These are phyloP conservation scores for Atkinsonella texensis DNA, from an alignment of 2,329 filamentous ascomycete species.

Conservation along the genomic window DNA sequence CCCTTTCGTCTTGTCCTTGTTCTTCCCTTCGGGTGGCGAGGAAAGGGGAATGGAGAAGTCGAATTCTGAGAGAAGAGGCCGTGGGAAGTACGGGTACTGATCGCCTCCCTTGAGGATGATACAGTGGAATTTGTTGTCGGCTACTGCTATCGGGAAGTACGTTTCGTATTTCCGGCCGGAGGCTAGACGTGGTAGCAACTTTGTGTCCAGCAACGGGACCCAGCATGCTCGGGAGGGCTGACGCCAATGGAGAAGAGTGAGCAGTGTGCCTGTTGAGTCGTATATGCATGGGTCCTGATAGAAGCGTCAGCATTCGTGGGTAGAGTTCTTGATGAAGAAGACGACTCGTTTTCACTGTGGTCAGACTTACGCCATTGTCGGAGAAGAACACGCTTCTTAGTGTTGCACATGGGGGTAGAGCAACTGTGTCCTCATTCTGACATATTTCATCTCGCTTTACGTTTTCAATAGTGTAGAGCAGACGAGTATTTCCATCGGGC, in stretches of 20 bases:
- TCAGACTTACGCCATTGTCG: slow-evolving; percentile 60
- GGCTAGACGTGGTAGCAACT: slow-evolving; percentile 66
- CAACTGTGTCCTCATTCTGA: slow-evolving; percentile 86
- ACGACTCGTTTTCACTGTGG: neutral
- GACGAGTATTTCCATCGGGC: slow-evolving; percentile 61
- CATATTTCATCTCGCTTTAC: slow-evolving; percentile 88
- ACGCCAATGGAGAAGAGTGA: slow-evolving; percentile 86
- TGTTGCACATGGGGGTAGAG: slow-evolving; percentile 61
- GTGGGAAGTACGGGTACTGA: slow-evolving; percentile 83
- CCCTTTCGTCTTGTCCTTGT: slow-evolving; percentile 23
- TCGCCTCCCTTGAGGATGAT: slow-evolving; percentile 97
- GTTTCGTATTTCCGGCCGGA: slow-evolving; percentile 76
- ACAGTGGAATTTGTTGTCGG: slow-evolving; percentile 87
- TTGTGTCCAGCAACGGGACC: slow-evolving; percentile 89
- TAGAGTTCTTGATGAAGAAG: neutral
- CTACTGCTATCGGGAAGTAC: slow-evolving; percentile 93
- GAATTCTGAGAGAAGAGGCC: slow-evolving; percentile 83
- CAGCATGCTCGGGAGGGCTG: slow-evolving; percentile 73
- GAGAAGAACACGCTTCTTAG: slow-evolving; percentile 85
- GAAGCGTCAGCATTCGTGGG: neutral
- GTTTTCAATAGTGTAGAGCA: slow-evolving; percentile 90
- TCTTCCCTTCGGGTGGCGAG: slow-evolving; percentile 30
- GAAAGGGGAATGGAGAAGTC: slow-evolving; percentile 77
- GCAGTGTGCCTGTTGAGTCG: slow-evolving; percentile 78
- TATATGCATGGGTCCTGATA: slow-evolving; percentile 84